Evolutionary conservation across 1,284 basidiomycete species (phyloP), one percentile per base, ranked within the genome.

Genomic region (Golubevia sp.): DNA sequence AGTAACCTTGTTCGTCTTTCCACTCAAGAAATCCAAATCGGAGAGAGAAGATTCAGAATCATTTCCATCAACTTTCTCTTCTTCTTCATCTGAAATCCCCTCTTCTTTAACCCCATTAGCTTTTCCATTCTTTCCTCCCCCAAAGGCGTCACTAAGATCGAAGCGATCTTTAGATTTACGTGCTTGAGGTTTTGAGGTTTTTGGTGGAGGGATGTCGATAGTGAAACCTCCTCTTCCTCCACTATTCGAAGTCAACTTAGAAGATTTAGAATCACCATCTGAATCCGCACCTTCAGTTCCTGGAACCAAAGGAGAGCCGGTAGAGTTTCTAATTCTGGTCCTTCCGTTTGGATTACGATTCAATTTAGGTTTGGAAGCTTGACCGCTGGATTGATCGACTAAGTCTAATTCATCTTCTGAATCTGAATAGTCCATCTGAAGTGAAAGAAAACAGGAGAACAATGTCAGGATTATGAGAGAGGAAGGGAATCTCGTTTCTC

Each of bases 21-120:
- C 54, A 23, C 20, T 44, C 15, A 55, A 5, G 54, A 34, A 30
- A 25, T 55, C 54, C 54, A 55, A 55, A 44, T 55, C 54, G 23
- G 54, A 55, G 23, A 55, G 54, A 44, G 54, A 55, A 44, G 30
- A 30, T 20, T 30, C 30, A 44, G 44, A 55, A 25, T 55, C 54
- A 44, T 44, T 55, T 30, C 20, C 23, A n/a, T 55, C 23, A 6
- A 23, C 54, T 20, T 55, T 44, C 20, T 55, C n/a, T 20, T 25
- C 54, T 23, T 55, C 54, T 30, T 21, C 54, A n/a, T n/a, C n/a
- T n/a, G n/a, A n/a, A n/a, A n/a, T n/a, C n/a, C n/a, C n/a, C 25
- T 55, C 38, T 13, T 44, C 38, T 44, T 18, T 18, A 44, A 44
- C 38, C 18, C 38, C 38, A 44, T 44, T 44, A n/a, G n/a, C n/a